phyloP scores from a whole-genome alignment of 306 rosid species.

The Mucuna pruriens region DNA sequence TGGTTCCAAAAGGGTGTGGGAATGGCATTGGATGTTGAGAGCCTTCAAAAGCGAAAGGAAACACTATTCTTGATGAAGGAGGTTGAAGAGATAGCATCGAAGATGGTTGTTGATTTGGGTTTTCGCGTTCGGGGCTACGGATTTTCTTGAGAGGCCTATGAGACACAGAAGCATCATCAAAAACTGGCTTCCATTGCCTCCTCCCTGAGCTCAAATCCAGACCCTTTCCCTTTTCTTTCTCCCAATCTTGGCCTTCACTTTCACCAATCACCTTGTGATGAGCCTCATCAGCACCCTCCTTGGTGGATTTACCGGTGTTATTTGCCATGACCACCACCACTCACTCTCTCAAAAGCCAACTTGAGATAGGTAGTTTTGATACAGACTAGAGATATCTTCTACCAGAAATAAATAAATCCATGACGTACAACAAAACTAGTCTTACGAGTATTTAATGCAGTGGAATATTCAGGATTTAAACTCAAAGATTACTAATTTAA shows the following conservation, averaged over 20 bases:
- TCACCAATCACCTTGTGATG: conserved; percentile 17
- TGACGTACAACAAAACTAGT: no score
- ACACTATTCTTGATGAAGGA: conserved; percentile 52
- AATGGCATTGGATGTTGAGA: conserved; percentile 55
- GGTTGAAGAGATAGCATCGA: conserved; percentile 38
- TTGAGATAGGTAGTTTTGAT: conserved; percentile 5
- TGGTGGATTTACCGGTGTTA: conserved; percentile 54
- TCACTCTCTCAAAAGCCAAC: conserved; percentile 39
- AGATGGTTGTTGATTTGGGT: conserved; percentile 36
- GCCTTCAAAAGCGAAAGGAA: conserved; percentile 70
- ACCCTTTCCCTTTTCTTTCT: conserved; percentile 44
- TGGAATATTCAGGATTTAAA: neutral
- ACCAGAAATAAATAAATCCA: no score
- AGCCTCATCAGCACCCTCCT: conserved; percentile 41
- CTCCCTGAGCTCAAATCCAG: conserved; percentile 42
- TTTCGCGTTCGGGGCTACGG: conserved; percentile 54
- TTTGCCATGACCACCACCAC: conserved; percentile 48
- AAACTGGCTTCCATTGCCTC: conserved; percentile 50
- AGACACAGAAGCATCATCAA: conserved; percentile 58
- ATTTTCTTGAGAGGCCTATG: conserved; percentile 66
- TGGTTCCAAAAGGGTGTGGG: conserved; percentile 43
- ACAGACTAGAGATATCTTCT: neutral
- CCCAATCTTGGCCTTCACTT: conserved; percentile 43
- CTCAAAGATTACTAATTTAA: neutral
- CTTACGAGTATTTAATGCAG: neutral